These are phyloP conservation scores for Carex sylvatica DNA, from an alignment of 202 grass and related monocot species.

Conservation along the genomic window DNA sequence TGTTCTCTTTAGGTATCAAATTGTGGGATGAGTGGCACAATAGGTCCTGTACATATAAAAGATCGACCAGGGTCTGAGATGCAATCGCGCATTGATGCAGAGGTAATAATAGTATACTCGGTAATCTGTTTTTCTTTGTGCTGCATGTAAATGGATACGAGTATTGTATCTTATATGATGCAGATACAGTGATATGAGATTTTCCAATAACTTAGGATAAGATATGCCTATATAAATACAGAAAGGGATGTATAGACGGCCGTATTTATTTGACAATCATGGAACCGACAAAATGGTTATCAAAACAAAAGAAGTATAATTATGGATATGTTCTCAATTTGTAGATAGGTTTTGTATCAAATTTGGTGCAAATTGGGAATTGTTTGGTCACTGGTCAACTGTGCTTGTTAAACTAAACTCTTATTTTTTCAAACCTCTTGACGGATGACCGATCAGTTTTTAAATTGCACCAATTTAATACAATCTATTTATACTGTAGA, in stretches of 20 bases:
- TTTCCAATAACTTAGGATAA: neutral
- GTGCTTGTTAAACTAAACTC: neutral
- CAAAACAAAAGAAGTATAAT: neutral
- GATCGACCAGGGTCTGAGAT: constrained; percentile 82
- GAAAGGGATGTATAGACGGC: neutral
- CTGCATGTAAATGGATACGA: neutral
- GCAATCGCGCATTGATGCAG: constrained; percentile 96
- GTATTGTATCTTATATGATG: neutral
- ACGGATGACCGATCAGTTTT: neutral
- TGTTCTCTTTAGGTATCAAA: constrained; percentile 68
- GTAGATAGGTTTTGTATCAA: neutral
- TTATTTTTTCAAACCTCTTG: neutral
- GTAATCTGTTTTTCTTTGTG: neutral
- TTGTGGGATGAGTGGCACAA: constrained; percentile 93
- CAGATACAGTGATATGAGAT: neutral
- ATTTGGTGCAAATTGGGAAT: constrained; percentile 1
- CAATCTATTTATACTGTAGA: neutral
- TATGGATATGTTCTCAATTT: neutral
- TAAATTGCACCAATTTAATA: neutral
- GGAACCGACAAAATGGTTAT: neutral
- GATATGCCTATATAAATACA: neutral
- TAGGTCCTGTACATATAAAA: constrained; percentile 94
- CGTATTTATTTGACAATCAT: neutral
- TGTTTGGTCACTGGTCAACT: neutral
- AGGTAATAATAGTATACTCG: constrained; percentile 44